These are phyloP conservation scores for Lepiota subincarnata DNA, from an alignment of 768 basidiomycete genomes.

Conservation along the genomic window DNA sequence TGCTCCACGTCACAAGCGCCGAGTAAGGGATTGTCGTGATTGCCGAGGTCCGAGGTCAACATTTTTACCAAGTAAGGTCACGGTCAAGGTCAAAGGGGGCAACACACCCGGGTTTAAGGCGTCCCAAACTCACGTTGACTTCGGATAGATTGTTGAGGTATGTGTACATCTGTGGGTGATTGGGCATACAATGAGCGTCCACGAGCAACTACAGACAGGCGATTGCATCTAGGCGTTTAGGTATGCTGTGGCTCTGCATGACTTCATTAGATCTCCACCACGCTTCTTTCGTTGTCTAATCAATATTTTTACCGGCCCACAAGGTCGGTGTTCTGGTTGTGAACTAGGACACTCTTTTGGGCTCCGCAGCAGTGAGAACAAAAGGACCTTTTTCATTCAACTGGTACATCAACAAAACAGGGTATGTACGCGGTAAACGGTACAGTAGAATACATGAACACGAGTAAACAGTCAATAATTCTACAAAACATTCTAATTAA, in stretches of 20 bases:
- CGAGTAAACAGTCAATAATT: not conserved
- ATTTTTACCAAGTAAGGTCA: not conserved
- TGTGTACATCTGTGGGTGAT: not conserved
- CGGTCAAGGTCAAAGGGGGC: not conserved
- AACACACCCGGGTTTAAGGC: too few species aligned
- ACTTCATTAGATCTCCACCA: too few species aligned
- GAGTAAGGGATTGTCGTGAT: constrained; percentile 2
- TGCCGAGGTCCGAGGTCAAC: not conserved
- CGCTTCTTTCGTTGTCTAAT: not conserved
- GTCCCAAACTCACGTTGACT: too few species aligned
- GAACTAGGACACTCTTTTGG: not conserved
- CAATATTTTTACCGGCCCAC: not conserved
- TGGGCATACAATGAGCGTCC: not conserved
- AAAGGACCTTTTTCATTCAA: not conserved
- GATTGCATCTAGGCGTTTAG: too few species aligned
- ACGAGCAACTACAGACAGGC: too few species aligned
- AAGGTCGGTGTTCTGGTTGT: not conserved
- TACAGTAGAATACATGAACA: not conserved
- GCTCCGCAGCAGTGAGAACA: not conserved
- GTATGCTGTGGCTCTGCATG: too few species aligned
- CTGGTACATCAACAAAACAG: not conserved
- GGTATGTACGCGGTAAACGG: not conserved
- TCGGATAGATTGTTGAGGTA: not conserved
- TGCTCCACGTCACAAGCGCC: not conserved
- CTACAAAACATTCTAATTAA: constrained; percentile 1